Evolutionary conservation across 306 rosid species (phyloP).

Genomic region (Cucurbita pepo): DNA sequence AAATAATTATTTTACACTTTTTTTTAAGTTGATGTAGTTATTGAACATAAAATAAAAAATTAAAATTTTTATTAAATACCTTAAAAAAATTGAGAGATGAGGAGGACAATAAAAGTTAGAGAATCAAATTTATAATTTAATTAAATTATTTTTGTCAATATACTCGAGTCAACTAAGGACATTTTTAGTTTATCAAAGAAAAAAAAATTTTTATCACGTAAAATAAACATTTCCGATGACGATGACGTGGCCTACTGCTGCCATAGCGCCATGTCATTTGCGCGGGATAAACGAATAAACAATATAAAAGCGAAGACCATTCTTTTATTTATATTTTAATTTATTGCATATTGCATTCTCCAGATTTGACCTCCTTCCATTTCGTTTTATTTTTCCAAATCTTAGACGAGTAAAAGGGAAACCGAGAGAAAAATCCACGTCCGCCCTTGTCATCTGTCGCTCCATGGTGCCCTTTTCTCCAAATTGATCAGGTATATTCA

Average conservation of each 20-base stretch:
- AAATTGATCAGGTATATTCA: background rate
- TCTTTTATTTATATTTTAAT: background rate
- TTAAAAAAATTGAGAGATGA: too few species aligned
- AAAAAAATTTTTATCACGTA: too few species aligned
- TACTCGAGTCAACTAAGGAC: too few species aligned
- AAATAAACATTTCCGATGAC: background rate
- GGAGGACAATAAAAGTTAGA: too few species aligned
- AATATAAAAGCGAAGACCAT: background rate
- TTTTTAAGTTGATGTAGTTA: too few species aligned
- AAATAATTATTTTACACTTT: too few species aligned
- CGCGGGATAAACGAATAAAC: constrained; percentile 1
- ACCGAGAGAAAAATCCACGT: background rate
- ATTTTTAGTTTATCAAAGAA: too few species aligned
- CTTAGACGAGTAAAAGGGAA: background rate
- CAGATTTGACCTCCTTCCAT: background rate
- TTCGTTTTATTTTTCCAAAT: background rate
- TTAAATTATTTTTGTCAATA: too few species aligned
- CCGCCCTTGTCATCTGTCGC: background rate
- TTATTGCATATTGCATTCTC: background rate
- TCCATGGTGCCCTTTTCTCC: background rate
- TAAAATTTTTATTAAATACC: too few species aligned
- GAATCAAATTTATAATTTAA: too few species aligned
- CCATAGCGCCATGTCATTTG: background rate
- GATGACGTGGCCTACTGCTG: background rate
- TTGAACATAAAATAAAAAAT: too few species aligned